Percentiles rank a stretch among this genome's conserved stretches.
phyloP scores from a whole-genome alignment of 228 moss, liverwort and hornwort genomes.

The Sphagnum magellanicum region DNA sequence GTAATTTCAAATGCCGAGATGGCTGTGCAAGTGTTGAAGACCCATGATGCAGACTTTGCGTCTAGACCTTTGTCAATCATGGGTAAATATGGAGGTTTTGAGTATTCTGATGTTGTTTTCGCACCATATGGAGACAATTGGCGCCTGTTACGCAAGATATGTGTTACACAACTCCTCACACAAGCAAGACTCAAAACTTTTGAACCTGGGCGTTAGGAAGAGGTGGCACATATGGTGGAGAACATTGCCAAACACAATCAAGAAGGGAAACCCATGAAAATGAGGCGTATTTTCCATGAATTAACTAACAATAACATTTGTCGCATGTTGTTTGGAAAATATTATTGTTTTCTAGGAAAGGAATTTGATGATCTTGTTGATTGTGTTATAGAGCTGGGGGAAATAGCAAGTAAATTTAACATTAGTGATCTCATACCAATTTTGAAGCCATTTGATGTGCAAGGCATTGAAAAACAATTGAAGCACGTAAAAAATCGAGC shows the following conservation, averaged over 20 bases:
- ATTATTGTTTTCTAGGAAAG: no score
- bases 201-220: slow-evolving; percentile 16
- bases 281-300: slow-evolving; percentile 21
- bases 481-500: slow-evolving; percentile 1
- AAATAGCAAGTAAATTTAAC: slow-evolving; percentile 31
- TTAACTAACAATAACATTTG: slow-evolving; percentile 40
- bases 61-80: not conserved
- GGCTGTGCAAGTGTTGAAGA: not conserved
- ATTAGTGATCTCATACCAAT: slow-evolving; percentile 33
- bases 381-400: slow-evolving; percentile 19
- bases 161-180: not conserved
- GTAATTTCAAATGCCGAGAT: slow-evolving; percentile 1
- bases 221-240: slow-evolving; percentile 13
- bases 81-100: not conserved
- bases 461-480: slow-evolving; percentile 30
- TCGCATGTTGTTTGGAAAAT: slow-evolving; percentile 37
- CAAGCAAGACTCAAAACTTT: not conserved
- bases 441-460: slow-evolving; percentile 33
- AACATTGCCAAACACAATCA: slow-evolving; percentile 12
- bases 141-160: not conserved
- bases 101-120: not conserved
- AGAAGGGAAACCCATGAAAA: slow-evolving; percentile 11
- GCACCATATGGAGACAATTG: not conserved
- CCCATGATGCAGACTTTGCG: not conserved
- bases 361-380: slow-evolving; percentile 19